Evolutionary conservation across 2,329 filamentous ascomycete genomes (phyloP), one percentile per base, ranked within the genome.

Genomic region (Penicillium sp.): DNA sequence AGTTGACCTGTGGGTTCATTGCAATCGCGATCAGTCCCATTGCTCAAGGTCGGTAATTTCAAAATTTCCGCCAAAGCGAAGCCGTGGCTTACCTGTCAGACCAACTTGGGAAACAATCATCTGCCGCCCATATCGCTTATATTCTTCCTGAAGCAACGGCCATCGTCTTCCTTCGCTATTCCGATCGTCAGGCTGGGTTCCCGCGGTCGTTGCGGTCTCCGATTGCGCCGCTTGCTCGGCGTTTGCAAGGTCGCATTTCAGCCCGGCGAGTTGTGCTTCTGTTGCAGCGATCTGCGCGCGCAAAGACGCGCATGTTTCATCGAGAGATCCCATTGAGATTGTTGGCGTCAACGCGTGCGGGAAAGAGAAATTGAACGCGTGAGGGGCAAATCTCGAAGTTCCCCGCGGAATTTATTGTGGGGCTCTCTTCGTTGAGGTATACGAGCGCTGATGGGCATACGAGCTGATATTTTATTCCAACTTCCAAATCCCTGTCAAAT

Each of bases 91-190:
- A 89, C 89, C 90, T 72, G 86, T 79, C 1, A 96, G 78, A 0
- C 92, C 92, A 58, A 97, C 80, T 55, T 88, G 84, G 0, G 91
- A 89, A 58, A 97, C 85, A 61, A 97, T 92, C 78, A 97, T 87
- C 75, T 97, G 93, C 38, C 93, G 82, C 8, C 90, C 92, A 76
- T 97, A 97, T 59, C 92, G 83, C 61, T 85, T 85, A 72, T 96
- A 96, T 66, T 97, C 92, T 5, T 88, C 83, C 16, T 80, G 76
- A 4, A 76, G 73, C 2, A 96, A 78, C 0, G 89, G 90, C 88
- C 90, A 93, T 61, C 77, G 83, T 24, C 55, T 62, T 24, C 26
- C 54, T 4, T 32, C 45, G 7, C 32, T 22, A 42, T 52, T 34
- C 53, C 14, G 31, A 9, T 40, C 9, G n/a, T 54, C 35, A 18